Evolutionary conservation across 805 yeast species (phyloP).

Genomic region (Clavispora asparagi): DNA sequence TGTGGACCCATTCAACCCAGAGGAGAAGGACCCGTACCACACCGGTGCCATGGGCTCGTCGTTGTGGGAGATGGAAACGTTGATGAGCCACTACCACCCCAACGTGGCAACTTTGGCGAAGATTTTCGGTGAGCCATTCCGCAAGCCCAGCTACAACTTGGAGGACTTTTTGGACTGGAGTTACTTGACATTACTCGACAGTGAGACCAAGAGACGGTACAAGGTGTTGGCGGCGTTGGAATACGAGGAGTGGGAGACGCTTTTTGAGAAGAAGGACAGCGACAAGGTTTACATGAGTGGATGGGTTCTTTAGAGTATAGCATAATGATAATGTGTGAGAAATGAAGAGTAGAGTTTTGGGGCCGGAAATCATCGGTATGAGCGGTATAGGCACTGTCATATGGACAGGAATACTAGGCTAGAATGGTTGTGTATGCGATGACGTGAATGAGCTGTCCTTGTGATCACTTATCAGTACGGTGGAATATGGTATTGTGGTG

Average conservation of each 20-base stretch:
- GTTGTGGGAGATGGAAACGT: slow-evolving; percentile 83
- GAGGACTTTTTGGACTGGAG: slow-evolving; percentile 95
- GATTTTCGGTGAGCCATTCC: slow-evolving; percentile 84
- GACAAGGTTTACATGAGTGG: slow-evolving; percentile 13
- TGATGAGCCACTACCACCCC: slow-evolving; percentile 87
- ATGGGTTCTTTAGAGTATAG: slow-evolving; percentile 10
- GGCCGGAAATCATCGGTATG: too few species aligned
- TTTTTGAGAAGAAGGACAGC: slow-evolving; percentile 22
- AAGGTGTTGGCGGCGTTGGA: slow-evolving; percentile 77
- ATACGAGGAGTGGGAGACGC: slow-evolving; percentile 47
- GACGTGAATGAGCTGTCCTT: too few species aligned
- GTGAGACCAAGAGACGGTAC: slow-evolving; percentile 59
- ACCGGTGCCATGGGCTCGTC: slow-evolving; percentile 82
- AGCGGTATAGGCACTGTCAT: too few species aligned
- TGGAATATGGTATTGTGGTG: too few species aligned
- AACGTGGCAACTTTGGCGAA: slow-evolving; percentile 89
- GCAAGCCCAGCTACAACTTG: slow-evolving; percentile 78
- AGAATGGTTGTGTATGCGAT: too few species aligned
- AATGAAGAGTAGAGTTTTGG: too few species aligned
- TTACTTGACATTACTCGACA: slow-evolving; percentile 58
- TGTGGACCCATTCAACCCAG: slow-evolving; percentile 61
- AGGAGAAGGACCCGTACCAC: slow-evolving; percentile 67
- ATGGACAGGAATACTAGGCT: too few species aligned
- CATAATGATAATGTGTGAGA: neutral
- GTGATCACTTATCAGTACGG: too few species aligned